Evolutionary conservation across 129 eudicot genomes (phyloP).

Genomic region (Flaveria ramosissima): DNA sequence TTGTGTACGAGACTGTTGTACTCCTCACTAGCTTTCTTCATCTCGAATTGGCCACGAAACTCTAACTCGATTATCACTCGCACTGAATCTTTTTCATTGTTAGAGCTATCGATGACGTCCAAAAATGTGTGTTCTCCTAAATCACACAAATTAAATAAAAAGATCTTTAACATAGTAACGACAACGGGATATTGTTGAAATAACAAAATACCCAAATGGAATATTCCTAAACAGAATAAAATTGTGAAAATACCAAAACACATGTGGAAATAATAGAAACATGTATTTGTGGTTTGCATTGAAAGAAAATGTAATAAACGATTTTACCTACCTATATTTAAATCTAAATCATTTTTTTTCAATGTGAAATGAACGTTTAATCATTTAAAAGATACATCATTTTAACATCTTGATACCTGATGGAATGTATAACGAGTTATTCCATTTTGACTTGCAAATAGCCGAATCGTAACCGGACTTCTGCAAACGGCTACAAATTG

Average conservation of each 20-base stretch:
- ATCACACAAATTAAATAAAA: neutral
- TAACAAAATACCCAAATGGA: neutral
- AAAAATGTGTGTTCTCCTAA: conserved; percentile 82
- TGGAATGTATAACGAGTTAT: conserved; percentile 60
- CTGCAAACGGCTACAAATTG: conserved; percentile 52
- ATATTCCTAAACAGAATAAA: neutral
- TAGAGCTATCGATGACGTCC: conserved; percentile 57
- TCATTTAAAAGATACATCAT: too few species aligned
- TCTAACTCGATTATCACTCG: conserved; percentile 69
- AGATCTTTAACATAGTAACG: neutral
- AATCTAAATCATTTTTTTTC: too few species aligned
- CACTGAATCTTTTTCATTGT: conserved; percentile 50
- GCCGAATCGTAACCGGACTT: conserved; percentile 62
- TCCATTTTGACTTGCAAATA: conserved; percentile 86
- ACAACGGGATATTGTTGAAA: neutral
- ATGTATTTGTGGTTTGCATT: conserved; percentile 9
- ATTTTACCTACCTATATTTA: too few species aligned
- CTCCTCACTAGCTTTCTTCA: conserved; percentile 72
- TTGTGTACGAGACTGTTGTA: conserved; percentile 51
- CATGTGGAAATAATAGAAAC: neutral
- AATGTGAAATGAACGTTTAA: too few species aligned
- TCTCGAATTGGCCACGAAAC: conserved; percentile 65
- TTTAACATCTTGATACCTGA: conserved; percentile 47
- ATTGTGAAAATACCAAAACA: neutral
- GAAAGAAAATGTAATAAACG: neutral